Percentiles rank a stretch among this genome's conserved stretches.
phyloP scores from a whole-genome alignment of 1,284 basidiomycete genomes.

The Pascua guehoae region DNA sequence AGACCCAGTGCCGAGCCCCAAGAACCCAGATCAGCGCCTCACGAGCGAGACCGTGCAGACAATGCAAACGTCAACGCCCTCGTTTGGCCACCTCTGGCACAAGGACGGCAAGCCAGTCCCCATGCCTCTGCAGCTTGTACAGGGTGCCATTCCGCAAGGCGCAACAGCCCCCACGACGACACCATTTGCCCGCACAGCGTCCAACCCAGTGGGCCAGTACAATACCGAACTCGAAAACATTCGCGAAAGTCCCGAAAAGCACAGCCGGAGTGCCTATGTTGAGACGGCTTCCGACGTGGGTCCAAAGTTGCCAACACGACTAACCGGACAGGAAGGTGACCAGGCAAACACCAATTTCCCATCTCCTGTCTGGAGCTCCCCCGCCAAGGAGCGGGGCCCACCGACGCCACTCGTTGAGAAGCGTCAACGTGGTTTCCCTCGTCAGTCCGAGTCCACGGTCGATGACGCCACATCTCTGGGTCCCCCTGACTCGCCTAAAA shows the following conservation, averaged over 20 bases:
- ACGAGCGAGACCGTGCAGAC: slow-evolving; percentile 5
- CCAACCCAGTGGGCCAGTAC: too few relatives aligned
- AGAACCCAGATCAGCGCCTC: neutral
- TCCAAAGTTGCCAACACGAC: neutral
- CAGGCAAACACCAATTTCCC: too few relatives aligned
- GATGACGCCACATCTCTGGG: neutral
- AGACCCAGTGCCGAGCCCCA: neutral
- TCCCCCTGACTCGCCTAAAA: too few relatives aligned
- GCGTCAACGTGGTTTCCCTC: too few relatives aligned
- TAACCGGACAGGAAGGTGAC: too few relatives aligned
- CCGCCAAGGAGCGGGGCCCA: too few relatives aligned
- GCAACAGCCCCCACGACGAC: too few relatives aligned
- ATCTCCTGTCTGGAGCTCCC: too few relatives aligned
- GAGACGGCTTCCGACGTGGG: slow-evolving; percentile 46
- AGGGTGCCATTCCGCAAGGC: too few relatives aligned
- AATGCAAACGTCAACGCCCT: slow-evolving; percentile 21
- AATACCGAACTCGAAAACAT: neutral
- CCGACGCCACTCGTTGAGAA: too few relatives aligned
- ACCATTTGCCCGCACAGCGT: too few relatives aligned
- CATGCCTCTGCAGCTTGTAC: slow-evolving; percentile 1
- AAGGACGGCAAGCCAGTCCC: slow-evolving; percentile 29
- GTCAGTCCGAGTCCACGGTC: too few relatives aligned
- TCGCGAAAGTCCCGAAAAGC: neutral
- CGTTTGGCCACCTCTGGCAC: slow-evolving; percentile 44
- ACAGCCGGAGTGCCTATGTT: slow-evolving; percentile 28